Base-by-base conservation (phyloP, 768 basidiomycete genomes). In the Trametes meyenii region DNA sequence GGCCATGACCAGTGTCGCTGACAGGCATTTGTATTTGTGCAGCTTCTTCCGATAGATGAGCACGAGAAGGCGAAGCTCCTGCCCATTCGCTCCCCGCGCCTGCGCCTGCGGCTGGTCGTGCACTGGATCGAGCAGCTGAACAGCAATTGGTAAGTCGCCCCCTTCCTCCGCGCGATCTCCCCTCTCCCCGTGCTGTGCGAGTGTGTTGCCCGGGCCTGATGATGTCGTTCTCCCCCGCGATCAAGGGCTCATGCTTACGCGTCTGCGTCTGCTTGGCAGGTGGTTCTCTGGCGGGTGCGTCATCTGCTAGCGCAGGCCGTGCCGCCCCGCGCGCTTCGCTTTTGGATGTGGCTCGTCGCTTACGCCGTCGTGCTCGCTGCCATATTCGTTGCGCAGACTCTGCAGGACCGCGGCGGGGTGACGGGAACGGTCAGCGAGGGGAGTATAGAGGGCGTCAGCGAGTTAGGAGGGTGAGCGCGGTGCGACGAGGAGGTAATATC, bases 41-140 rank as follows among this genome's bases (percentile, higher is more conserved):
- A 81, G 76, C 73, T 96, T 39, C 85, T 98, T 50, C 91, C 95
- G 38, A 93, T 98, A 70, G 93, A 96, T 72, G 92, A 96, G 59
- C 82, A 87, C 68, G 90, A 94, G 77, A 93, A 95, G 73, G 81
- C 93, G 13, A 90, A 94, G 68, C 81, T 98, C 10, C 79, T 96
- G 12, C 91, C 93, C 0, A 87, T 96, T 53, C 84, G 86, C 61
- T 90, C 85, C 55, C 81, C 91, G 0, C 82, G 89, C 26, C 78
- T 97, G 63, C 81, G 96, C 35, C 76, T 98, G 55, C 79, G 89
- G 58, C 80, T 98, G 67, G 89, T 97, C 60, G 91, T 92, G 26
- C 90, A 94, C 69, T 98, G 96, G 96, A 96, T 98, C 69, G 94
- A 97, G 76, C 83, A 85, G 69, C 75, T 91, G 58, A 78, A 82